Evolutionary conservation across 495 filamentous ascomycete species (phyloP), one percentile per base, ranked within the genome.

Genomic region (Friedmanniomyces simplex): DNA sequence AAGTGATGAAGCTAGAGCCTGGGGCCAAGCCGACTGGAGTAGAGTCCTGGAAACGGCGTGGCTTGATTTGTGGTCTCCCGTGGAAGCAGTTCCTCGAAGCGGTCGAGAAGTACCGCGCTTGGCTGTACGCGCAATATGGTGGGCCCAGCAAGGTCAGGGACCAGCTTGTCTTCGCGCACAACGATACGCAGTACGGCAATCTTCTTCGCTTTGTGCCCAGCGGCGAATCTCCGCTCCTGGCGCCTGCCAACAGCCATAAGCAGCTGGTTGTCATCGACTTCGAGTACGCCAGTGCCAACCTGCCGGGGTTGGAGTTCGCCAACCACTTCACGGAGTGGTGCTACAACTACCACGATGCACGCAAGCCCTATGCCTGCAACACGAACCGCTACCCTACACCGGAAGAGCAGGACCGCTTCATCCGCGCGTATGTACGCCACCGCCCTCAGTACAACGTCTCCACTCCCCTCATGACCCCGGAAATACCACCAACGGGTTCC

Each of bases 291-390:
- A 89, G 84, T 12, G 90, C 93, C 50, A 99, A 96, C 66, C 74
- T 83, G 0, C 83, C 82, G 5, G 94, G 89, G 1, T 77, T 88
- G 28, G 93, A 99, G 70, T 96, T 99, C 69, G 93, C 90, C 50
- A 99, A 99, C 69, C 93, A 99, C 69, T 99, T 97, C 71, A 82
- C 82, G 26, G 93, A 99, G 71, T 99, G 93, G 93, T 95, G 89
- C 68, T 94, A 96, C 74, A 88, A 99, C 68, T 99, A 99, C 68
- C 90, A 95, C 65, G 81, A 91, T 65, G 66, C 79, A 1, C 69
- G 72, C 20, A 68, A 62, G 8, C 75, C 90, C 1, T 83, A 84
- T 73, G 78, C 77, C 12, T 86, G 87, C 71, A 76, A 86, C 61
- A 79, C 79, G n/a, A 67, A 65, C 30, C 64, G 69, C 37, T 97